These are phyloP conservation scores for Andrographis paniculata DNA, from an alignment of 305 asterid species.

Conservation along the genomic window DNA sequence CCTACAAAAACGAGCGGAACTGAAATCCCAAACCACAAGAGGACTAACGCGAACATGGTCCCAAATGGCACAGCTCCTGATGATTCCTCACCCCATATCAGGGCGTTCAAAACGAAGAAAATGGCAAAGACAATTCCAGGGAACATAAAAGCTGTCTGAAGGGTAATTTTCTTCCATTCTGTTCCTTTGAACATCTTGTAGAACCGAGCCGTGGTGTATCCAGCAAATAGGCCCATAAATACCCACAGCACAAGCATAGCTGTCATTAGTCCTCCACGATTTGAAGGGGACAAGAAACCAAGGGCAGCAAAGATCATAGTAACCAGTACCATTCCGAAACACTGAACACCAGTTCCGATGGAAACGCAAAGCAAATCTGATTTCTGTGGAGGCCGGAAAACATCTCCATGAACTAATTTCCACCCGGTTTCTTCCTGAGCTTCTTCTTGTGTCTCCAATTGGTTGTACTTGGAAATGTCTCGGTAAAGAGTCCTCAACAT, in stretches of 20 bases:
- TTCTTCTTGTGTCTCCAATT: conserved; percentile 81
- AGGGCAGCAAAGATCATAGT: conserved; percentile 74
- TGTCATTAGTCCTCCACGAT: conserved; percentile 82
- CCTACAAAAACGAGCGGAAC: conserved; percentile 73
- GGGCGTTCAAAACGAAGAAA: conserved; percentile 62
- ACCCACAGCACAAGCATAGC: conserved; percentile 84
- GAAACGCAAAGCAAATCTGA: conserved; percentile 63
- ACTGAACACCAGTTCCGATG: conserved; percentile 78
- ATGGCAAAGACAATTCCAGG: conserved; percentile 50
- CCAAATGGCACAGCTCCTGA: conserved; percentile 83
- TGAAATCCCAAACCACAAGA: conserved; percentile 69
- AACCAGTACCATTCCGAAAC: conserved; percentile 69
- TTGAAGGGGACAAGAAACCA: conserved; percentile 82
- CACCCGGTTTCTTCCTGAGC: too few relatives aligned
- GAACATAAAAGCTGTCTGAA: conserved; percentile 55
- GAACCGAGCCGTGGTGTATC: conserved; percentile 63
- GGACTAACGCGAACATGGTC: conserved; percentile 61
- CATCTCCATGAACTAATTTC: conserved; percentile 82
- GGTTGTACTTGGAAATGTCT: conserved; percentile 77
- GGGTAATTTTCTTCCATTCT: conserved; percentile 70
- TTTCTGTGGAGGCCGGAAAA: conserved; percentile 68
- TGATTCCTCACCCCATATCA: conserved; percentile 81
- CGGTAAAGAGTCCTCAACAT: conserved; percentile 82
- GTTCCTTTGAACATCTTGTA: conserved; percentile 78
- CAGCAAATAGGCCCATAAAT: conserved; percentile 77